Conservation (phyloP, 768 basidiomycete genomes). For the Stropharia rugosoannulata region DNA sequence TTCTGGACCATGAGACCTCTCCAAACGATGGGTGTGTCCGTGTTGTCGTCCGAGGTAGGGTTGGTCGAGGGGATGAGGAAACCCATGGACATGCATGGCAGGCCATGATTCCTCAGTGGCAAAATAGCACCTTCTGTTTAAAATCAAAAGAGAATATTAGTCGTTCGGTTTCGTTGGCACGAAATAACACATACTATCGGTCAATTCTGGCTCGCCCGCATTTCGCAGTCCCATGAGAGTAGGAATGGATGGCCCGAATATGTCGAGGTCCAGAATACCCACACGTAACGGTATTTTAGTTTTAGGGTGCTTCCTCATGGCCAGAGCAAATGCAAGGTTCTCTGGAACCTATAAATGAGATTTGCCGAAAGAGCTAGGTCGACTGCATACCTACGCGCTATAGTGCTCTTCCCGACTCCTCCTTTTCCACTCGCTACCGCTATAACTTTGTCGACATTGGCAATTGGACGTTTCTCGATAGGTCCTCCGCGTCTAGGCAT, state of each 20-base stretch:
- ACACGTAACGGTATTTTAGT: conserved; percentile 54
- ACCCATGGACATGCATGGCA: conserved; percentile 97
- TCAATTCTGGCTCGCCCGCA: conserved; percentile 76
- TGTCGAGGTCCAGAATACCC: conserved; percentile 90
- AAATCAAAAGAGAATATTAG: not conserved
- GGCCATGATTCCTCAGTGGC: conserved; percentile 83
- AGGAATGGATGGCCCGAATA: conserved; percentile 94
- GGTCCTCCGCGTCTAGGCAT: conserved; percentile 59
- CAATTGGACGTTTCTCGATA: conserved; percentile 54
- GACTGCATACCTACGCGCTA: conserved; percentile 61
- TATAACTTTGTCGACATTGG: conserved; percentile 78
- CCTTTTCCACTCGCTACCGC: conserved; percentile 93
- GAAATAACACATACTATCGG: conserved; percentile 46
- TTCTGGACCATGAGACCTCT: conserved; percentile 98
- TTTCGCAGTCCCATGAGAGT: conserved; percentile 88
- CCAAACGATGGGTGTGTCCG: conserved; percentile 89
- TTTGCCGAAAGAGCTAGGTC: not conserved
- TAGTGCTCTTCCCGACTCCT: conserved; percentile 93
- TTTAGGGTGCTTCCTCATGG: conserved; percentile 36
- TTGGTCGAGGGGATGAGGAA: conserved; percentile 70
- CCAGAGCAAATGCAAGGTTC: conserved; percentile 79
- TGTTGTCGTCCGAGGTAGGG: conserved; percentile 34
- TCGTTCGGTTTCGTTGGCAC: not conserved
- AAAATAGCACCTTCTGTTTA: conserved; percentile 69
- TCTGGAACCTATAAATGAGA: conserved; percentile 38